Conservation (phyloP, 495 filamentous ascomycete genomes). For the Podospora pseudoanserina region DNA sequence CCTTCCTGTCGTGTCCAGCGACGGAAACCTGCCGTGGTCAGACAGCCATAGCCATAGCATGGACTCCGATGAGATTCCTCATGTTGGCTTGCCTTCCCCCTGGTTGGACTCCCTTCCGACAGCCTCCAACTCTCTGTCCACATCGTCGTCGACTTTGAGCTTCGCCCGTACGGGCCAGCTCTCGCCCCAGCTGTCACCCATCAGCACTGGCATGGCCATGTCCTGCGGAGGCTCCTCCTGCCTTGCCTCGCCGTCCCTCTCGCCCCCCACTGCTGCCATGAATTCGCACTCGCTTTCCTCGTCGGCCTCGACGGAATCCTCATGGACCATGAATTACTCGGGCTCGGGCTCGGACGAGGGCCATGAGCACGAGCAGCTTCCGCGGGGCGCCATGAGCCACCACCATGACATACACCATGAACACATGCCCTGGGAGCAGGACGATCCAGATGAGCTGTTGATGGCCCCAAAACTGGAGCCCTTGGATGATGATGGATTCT, state of each 20-base stretch:
- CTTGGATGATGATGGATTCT: constrained; percentile 45
- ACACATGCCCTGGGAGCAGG: constrained; percentile 39
- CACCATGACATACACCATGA: constrained; percentile 19
- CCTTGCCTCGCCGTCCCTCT: constrained; percentile 29
- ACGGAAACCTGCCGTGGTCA: constrained; percentile 42
- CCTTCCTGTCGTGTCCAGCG: constrained; percentile 39
- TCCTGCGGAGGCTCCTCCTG: constrained; percentile 25
- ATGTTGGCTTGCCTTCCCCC: constrained; percentile 36
- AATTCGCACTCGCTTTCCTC: constrained; percentile 34
- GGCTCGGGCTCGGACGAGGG: constrained; percentile 13
- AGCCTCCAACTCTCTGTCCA: constrained; percentile 14
- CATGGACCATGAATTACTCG: constrained; percentile 35
- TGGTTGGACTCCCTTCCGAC: constrained; percentile 37
- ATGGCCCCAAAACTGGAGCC: constrained; percentile 46
- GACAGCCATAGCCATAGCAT: constrained; percentile 43
- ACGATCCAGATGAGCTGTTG: constrained; percentile 31
- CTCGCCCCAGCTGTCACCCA: constrained; percentile 33
- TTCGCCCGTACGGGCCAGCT: constrained; percentile 43
- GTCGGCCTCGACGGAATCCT: constrained; percentile 28
- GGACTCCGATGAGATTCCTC: constrained; percentile 41
- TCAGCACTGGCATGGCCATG: constrained; percentile 46
- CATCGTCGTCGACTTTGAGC: constrained; percentile 24
- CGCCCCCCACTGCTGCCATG: constrained; percentile 32
- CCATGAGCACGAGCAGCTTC: neutral
- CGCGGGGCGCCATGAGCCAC: neutral